These are phyloP conservation scores for Starmerella scarabaei DNA, from an alignment of 805 yeast species.

Conservation along the genomic window DNA sequence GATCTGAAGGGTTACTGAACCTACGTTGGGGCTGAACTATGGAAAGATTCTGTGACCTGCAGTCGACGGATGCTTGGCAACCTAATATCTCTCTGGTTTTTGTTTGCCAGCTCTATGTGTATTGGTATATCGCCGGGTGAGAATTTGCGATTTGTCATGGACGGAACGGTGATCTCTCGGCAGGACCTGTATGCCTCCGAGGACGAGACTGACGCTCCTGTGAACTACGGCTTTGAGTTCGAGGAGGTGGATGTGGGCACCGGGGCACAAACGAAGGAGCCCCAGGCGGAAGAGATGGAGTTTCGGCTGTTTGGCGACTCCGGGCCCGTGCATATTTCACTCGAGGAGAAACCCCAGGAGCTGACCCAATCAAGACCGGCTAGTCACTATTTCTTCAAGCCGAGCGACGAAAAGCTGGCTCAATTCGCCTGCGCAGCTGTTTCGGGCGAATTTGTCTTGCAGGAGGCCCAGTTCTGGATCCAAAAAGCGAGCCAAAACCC, in stretches of 20 bases:
- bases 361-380: conserved; percentile 11
- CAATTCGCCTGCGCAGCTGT: conserved; percentile 11
- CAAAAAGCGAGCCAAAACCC: conserved; percentile 6
- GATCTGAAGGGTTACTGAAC: too few relatives aligned
- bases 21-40: too few relatives aligned
- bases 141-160: too few relatives aligned
- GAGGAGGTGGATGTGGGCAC: conserved; percentile 7
- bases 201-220: not conserved
- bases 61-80: too few relatives aligned
- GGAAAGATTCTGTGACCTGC: too few relatives aligned
- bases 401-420: conserved; percentile 1
- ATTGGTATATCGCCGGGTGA: too few relatives aligned
- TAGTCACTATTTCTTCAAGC: conserved; percentile 10
- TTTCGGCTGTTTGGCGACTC: conserved; percentile 18
- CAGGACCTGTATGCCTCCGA: conserved; percentile 7
- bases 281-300: conserved; percentile 3
- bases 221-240: not conserved
- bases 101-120: too few relatives aligned
- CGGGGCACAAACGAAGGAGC: not conserved
- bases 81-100: too few relatives aligned
- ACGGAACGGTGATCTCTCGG: conserved; percentile 15
- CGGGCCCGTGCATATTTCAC: conserved; percentile 6
- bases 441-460: conserved; percentile 10
- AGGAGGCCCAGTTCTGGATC: conserved; percentile 10
- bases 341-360: conserved; percentile 5